Evolutionary conservation across 164 flowering plant genomes (phyloP).

Genomic region (Annona squamosa): DNA sequence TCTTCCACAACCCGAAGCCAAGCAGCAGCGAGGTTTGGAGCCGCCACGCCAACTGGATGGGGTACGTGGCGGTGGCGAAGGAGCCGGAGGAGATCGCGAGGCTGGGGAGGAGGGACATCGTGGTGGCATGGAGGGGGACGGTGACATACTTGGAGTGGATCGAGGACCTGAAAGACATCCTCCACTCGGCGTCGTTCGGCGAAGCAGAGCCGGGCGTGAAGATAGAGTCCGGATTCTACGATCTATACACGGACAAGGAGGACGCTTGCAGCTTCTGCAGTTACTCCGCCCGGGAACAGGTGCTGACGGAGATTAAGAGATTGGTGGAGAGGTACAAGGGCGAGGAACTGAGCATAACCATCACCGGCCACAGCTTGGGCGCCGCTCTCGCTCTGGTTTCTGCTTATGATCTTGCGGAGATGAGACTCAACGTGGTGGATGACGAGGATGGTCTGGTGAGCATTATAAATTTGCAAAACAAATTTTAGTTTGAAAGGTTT

Average conservation of each 20-base stretch:
- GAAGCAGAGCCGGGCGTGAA: constrained; percentile 40
- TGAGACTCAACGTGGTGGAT: constrained; percentile 30
- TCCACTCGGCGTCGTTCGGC: constrained; percentile 40
- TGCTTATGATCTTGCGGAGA: constrained; percentile 72
- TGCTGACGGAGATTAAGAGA: constrained; percentile 46
- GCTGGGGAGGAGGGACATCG: constrained; percentile 65
- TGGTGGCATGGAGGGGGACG: constrained; percentile 77
- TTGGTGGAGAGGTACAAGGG: constrained; percentile 37
- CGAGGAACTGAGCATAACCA: constrained; percentile 53
- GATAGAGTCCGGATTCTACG: constrained; percentile 64
- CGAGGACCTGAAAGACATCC: constrained; percentile 59
- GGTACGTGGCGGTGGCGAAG: constrained; percentile 62
- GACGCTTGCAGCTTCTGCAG: constrained; percentile 34
- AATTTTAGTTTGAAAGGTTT: no score
- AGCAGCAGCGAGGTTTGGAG: constrained; percentile 48
- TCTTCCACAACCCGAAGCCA: constrained; percentile 47
- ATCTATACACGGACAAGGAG: constrained; percentile 63
- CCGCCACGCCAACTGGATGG: constrained; percentile 83
- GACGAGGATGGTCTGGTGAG: background rate
- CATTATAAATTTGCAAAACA: no score
- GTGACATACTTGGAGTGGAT: constrained; percentile 82
- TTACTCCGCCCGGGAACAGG: constrained; percentile 64
- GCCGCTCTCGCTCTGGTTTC: constrained; percentile 50
- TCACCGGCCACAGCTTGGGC: constrained; percentile 74
- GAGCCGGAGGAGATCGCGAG: constrained; percentile 40